Conservation (phyloP, 2,329 filamentous ascomycete genomes). For the Epichloe scottii region DNA sequence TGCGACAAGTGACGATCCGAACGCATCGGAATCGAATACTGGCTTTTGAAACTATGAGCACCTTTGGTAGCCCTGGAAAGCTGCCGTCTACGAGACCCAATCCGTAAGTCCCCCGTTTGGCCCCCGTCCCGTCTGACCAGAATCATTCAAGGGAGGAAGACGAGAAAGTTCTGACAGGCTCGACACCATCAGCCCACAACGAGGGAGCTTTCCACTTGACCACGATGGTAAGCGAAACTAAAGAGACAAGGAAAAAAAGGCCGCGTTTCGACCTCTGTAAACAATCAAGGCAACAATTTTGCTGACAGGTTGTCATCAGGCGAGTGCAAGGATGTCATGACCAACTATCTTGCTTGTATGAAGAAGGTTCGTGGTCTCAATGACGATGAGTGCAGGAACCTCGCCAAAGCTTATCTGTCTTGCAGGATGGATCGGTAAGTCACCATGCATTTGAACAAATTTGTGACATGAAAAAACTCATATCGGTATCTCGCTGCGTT, state of each 20-base stretch:
- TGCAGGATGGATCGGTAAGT: slow-evolving; percentile 90
- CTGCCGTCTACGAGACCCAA: slow-evolving; percentile 53
- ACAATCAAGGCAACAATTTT: neutral
- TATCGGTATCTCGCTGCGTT: neutral
- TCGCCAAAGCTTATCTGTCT: slow-evolving; percentile 78
- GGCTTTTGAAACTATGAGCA: slow-evolving; percentile 33
- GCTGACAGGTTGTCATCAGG: slow-evolving; percentile 34
- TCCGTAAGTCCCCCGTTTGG: slow-evolving; percentile 39
- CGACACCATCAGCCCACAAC: slow-evolving; percentile 53
- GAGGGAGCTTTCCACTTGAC: slow-evolving; percentile 92
- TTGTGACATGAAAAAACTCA: neutral
- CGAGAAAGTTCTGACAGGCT: slow-evolving; percentile 1
- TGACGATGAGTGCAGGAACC: slow-evolving; percentile 67
- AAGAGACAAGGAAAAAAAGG: neutral
- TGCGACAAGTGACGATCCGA: neutral
- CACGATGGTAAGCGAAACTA: slow-evolving; percentile 51
- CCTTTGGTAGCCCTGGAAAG: slow-evolving; percentile 60
- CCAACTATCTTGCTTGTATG: slow-evolving; percentile 73
- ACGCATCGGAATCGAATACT: neutral
- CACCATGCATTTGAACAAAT: too few species aligned
- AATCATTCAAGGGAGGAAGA: neutral
- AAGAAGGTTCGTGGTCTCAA: slow-evolving; percentile 76
- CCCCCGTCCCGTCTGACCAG: neutral
- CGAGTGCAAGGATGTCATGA: slow-evolving; percentile 88
- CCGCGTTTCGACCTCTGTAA: neutral